Evolutionary conservation across 257 asterid species (phyloP), one percentile per base, ranked within the genome.

Genomic region (Solanum arcanum): DNA sequence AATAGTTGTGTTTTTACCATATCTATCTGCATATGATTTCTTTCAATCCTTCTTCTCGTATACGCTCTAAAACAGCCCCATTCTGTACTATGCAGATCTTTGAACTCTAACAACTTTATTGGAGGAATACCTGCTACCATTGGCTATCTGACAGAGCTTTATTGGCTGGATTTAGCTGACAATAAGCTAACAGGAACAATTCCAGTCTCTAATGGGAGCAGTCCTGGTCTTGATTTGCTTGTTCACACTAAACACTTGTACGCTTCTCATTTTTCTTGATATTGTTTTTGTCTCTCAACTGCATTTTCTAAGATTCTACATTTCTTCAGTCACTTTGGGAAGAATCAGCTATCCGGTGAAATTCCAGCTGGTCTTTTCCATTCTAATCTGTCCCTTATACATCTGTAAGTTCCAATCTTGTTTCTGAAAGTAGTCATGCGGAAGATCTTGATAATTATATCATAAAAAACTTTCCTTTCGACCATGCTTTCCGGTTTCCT

Each of bases 191-290:
- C 86, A 16, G 99, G 99, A 59, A 87, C 88, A 37, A 90, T 97
- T 92, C 99, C 99, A 1, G 94, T 97, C 89, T 97, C 99, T 44
- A 83, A 12, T 72, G 94, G 94, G 85, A 91, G 82, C 87, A 42
- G 88, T 21, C 97, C 97, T 64, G 99, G 99, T 31, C 99, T 97
- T 88, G 99, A 97, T 91, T 91, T 89, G 99, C 98, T 97, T 84
- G 64, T 91, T 85, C 29, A 83, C 12, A 42, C 99, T 9, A 91
- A 89, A 49, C 99, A 97, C 93, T 97, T 97, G 99, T 97, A 94
- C 41, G 94, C 66, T 60, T 78, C 47, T 49, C 31, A 52, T 41
- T 59, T 29, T 27, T 46, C 56, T 60, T 82, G 7, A 47, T 33
- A 3, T n/a, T 86, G 23, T 1, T 1, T 86, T 86, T 33, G 64